These are phyloP conservation scores for Chenopodium suecicum DNA, from an alignment of 148 eudicot species.

Conservation along the genomic window DNA sequence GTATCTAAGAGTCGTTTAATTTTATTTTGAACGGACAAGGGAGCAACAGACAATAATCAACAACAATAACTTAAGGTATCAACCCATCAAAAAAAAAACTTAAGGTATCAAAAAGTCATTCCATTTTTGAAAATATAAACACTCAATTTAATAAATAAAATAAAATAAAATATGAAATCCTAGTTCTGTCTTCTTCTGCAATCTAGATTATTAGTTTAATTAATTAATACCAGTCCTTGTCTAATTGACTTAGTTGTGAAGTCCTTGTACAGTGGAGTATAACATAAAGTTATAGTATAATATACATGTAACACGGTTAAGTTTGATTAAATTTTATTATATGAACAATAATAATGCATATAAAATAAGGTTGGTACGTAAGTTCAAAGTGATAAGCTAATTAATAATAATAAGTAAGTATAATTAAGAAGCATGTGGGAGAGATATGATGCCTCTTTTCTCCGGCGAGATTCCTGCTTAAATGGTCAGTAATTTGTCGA, in stretches of 20 bases:
- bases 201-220: too few relatives aligned
- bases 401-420: too few relatives aligned
- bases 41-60: too few relatives aligned
- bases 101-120: too few relatives aligned
- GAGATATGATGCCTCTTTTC: constrained; percentile 38
- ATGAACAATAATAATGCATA: background rate
- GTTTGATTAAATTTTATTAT: too few relatives aligned
- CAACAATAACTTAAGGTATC: background rate
- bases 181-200: background rate
- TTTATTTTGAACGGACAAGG: too few relatives aligned
- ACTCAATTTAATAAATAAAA: too few relatives aligned
- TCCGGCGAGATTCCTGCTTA: constrained; percentile 40
- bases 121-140: too few relatives aligned
- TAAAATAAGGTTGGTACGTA: background rate
- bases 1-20: too few relatives aligned
- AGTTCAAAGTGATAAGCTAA: constrained; percentile 22
- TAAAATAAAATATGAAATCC: background rate
- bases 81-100: too few relatives aligned
- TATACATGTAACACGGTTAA: background rate
- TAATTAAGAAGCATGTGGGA: constrained; percentile 28
- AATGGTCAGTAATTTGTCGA: constrained; percentile 29
- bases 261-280: too few relatives aligned
- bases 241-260: background rate
- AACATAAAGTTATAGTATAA: too few relatives aligned
- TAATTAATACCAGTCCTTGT: background rate